A percentile compares a stretch with the other conserved stretches of the same genome.
Evolutionary conservation across 2,329 filamentous ascomycete genomes (phyloP).

Genomic region (Tolypocladium ovalisporum): DNA sequence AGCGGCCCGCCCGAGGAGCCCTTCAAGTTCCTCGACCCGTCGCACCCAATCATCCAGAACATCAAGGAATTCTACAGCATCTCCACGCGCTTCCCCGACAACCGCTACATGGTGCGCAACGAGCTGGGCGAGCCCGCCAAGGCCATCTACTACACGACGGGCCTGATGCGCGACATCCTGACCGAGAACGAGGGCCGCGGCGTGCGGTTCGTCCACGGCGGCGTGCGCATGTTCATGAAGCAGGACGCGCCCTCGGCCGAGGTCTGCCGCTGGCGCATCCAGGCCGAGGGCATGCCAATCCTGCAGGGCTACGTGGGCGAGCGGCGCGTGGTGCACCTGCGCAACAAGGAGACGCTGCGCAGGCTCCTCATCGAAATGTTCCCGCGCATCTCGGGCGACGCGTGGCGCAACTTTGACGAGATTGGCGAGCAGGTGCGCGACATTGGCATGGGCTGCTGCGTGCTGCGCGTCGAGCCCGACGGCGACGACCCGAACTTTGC

Average conservation of each 20-base stretch:
- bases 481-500: slow-evolving; percentile 46
- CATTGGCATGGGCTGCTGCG: slow-evolving; percentile 83
- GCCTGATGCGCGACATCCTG: slow-evolving; percentile 75
- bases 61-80: slow-evolving; percentile 82
- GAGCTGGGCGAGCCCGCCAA: slow-evolving; percentile 78
- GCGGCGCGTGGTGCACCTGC: slow-evolving; percentile 62
- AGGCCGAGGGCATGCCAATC: slow-evolving; percentile 86
- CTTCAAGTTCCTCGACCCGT: slow-evolving; percentile 75
- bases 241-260: slow-evolving; percentile 82
- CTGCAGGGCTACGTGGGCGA: slow-evolving; percentile 83
- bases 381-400: slow-evolving; percentile 68
- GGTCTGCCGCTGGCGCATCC: slow-evolving; percentile 88
- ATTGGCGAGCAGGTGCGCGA: slow-evolving; percentile 74
- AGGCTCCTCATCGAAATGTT: slow-evolving; percentile 93
- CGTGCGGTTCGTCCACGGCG: slow-evolving; percentile 91
- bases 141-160: slow-evolving; percentile 92
- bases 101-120: slow-evolving; percentile 95
- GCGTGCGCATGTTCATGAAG: slow-evolving; percentile 98
- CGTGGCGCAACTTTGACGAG: slow-evolving; percentile 69
- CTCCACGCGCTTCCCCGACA: slow-evolving; percentile 71
- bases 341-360: slow-evolving; percentile 67
- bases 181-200: slow-evolving; percentile 79
- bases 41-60: slow-evolving; percentile 63
- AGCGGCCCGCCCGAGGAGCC: slow-evolving; percentile 68
- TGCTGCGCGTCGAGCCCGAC: slow-evolving; percentile 72